These are phyloP conservation scores for Backusella australiensis DNA, from an alignment of 192 early-diverging fungal species.

Conservation along the genomic window DNA sequence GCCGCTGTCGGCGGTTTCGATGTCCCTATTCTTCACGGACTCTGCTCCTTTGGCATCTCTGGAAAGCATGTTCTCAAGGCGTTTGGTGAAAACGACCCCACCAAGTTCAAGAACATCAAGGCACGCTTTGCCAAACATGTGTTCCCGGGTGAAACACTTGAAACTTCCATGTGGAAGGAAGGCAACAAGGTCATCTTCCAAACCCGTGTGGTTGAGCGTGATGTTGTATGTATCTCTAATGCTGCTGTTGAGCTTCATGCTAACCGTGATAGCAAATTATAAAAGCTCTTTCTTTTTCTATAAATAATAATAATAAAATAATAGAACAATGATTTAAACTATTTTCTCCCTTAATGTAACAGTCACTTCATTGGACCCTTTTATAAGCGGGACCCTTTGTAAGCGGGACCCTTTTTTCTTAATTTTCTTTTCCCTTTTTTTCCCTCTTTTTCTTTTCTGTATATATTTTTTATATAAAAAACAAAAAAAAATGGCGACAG, in stretches of 20 bases:
- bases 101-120: conserved; percentile 82
- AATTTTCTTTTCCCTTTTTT: background rate
- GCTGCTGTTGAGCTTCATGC: conserved; percentile 80
- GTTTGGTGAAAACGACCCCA: conserved; percentile 69
- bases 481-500: background rate
- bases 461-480: background rate
- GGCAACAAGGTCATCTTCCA: conserved; percentile 90
- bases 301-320: background rate
- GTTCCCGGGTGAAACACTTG: conserved; percentile 95
- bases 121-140: conserved; percentile 87
- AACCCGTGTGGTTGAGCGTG: conserved; percentile 90
- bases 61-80: conserved; percentile 83
- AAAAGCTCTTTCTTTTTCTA: background rate
- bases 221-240: conserved; percentile 84
- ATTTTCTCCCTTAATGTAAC: background rate
- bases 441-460: background rate
- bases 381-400: background rate
- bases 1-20: conserved; percentile 93
- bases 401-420: background rate
- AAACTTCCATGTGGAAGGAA: conserved; percentile 97
- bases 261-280: conserved; percentile 26
- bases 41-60: conserved; percentile 90
- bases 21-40: conserved; percentile 94
- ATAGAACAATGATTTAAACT: background rate
- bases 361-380: background rate